A percentile compares a stretch with the other conserved stretches of the same genome.
These are phyloP conservation scores for Fusarium acutatum DNA, from an alignment of 2,329 filamentous ascomycete genomes.

Conservation along the genomic window DNA sequence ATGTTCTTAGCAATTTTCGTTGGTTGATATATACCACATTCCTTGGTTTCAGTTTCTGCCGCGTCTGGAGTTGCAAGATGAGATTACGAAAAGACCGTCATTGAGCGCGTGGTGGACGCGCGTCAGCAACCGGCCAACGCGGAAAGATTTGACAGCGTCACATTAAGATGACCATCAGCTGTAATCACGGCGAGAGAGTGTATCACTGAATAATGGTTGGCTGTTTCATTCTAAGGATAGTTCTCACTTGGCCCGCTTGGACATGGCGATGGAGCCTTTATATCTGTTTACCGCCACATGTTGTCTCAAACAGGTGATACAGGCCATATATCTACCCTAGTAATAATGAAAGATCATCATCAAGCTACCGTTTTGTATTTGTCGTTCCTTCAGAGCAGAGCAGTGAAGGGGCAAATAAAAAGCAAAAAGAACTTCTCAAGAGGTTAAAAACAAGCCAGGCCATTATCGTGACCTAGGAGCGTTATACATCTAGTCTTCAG, in stretches of 20 bases:
- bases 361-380: too few species aligned
- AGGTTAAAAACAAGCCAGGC: too few species aligned
- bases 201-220: neutral
- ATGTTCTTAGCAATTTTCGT: neutral
- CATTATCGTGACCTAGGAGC: fast-evolving
- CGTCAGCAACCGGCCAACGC: neutral
- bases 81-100: neutral
- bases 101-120: neutral
- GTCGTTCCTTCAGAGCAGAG: too few species aligned
- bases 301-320: too few species aligned
- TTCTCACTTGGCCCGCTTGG: too few species aligned
- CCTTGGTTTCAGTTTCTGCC: neutral
- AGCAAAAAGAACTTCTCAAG: neutral
- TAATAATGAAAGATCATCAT: too few species aligned
- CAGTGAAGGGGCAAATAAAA: too few species aligned
- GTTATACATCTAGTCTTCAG: fast-evolving
- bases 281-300: too few species aligned
- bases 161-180: fast-evolving
- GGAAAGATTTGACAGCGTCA: neutral
- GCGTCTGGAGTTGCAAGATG: neutral
- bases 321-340: too few species aligned
- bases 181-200: fast-evolving
- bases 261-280: fast-evolving
- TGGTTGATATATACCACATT: neutral
- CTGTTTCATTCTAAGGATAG: too few species aligned